Conservation (phyloP, 768 basidiomycete genomes). For the Naganishia friedmannii region DNA sequence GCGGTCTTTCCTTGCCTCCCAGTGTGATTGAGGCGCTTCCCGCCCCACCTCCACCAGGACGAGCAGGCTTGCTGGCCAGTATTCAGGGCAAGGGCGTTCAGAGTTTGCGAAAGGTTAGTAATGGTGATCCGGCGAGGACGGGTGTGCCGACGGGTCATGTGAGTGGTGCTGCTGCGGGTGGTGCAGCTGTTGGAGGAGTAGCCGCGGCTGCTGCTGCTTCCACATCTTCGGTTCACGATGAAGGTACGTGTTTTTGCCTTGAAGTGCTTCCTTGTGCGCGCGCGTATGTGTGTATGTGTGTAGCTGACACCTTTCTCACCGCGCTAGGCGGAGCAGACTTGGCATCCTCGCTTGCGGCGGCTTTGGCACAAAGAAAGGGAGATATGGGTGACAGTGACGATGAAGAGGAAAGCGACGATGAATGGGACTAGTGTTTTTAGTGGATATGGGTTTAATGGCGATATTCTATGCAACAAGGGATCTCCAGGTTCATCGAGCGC, state of each 20-base stretch:
- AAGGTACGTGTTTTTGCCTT: not conserved
- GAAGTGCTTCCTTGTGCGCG: no score
- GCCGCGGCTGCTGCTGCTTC: conserved; percentile 24
- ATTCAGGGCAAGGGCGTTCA: conserved; percentile 79
- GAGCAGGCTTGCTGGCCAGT: conserved; percentile 61
- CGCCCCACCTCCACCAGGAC: conserved; percentile 56
- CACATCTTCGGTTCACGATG: conserved; percentile 16
- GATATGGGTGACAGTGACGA: conserved; percentile 78
- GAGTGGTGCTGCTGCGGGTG: conserved; percentile 35
- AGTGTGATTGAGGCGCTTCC: conserved; percentile 36
- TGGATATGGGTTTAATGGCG: not conserved
- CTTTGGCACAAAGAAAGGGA: conserved; percentile 76
- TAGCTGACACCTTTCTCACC: not conserved
- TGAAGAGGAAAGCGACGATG: conserved; percentile 61
- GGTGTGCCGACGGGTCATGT: conserved; percentile 39
- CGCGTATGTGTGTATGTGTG: no score
- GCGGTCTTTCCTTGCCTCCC: conserved; percentile 34
- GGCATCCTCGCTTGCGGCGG: conserved; percentile 77
- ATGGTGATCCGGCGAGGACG: conserved; percentile 17
- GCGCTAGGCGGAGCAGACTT: conserved; percentile 65
- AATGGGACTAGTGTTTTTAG: conserved; percentile 43
- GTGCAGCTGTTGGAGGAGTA: conserved; percentile 41
- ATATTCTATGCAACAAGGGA: not conserved
- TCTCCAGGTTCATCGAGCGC: not conserved
- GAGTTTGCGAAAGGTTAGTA: conserved; percentile 62